phyloP scores from a whole-genome alignment of 352 stramenopile genomes.

The Globisporangium echinulatum region DNA sequence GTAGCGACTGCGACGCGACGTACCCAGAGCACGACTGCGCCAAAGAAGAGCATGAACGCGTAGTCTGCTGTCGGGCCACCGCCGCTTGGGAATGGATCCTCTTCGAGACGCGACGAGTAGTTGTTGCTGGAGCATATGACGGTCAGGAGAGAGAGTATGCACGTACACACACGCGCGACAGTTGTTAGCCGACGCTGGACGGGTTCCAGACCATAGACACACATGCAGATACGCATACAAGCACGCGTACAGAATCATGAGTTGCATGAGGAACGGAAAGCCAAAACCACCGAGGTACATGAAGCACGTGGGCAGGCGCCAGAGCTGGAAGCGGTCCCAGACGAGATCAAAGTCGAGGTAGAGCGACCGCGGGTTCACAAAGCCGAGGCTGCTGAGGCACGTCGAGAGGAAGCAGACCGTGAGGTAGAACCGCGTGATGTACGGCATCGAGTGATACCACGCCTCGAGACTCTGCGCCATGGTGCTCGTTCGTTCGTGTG shows the following conservation, averaged over 20 bases:
- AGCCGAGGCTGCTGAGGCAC: conserved; percentile 64
- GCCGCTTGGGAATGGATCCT: conserved; percentile 79
- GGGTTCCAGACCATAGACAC: background rate
- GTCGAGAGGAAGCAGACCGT: conserved; percentile 81
- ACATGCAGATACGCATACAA: background rate
- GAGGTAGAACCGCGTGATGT: conserved; percentile 84
- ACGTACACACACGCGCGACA: background rate
- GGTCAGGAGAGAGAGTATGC: background rate
- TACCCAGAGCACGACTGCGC: conserved; percentile 70
- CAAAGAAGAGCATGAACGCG: conserved; percentile 87
- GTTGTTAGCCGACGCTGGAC: too few relatives aligned
- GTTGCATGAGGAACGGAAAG: conserved; percentile 88
- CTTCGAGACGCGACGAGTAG: conserved; percentile 79
- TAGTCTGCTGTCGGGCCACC: conserved; percentile 82
- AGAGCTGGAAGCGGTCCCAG: conserved; percentile 85
- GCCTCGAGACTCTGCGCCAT: conserved; percentile 75
- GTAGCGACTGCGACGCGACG: conserved; percentile 6
- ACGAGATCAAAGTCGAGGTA: conserved; percentile 85
- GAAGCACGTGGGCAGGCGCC: conserved; percentile 84
- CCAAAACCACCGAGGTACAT: conserved; percentile 86
- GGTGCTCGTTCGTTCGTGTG: conserved; percentile 1
- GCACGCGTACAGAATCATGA: conserved; percentile 80
- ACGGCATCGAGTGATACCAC: conserved; percentile 82
- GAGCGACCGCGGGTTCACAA: conserved; percentile 75
- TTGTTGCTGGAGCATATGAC: conserved; percentile 35